phyloP scores from a whole-genome alignment of 495 filamentous ascomycete species.

The Daldinia vernicosa region DNA sequence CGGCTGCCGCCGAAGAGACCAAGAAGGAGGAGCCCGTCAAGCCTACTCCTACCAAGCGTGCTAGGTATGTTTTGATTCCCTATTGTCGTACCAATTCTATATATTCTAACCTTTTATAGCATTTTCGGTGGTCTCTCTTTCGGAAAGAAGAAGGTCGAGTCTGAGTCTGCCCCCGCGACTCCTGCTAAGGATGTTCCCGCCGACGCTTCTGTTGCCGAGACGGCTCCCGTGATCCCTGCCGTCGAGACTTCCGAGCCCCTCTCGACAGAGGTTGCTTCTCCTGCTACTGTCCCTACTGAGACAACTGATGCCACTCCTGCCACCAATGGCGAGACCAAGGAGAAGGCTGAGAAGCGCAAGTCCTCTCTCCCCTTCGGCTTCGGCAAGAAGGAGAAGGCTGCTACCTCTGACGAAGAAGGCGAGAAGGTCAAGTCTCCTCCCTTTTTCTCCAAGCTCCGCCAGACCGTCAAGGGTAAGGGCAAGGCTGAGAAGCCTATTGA shows the following conservation, averaged over 20 bases:
- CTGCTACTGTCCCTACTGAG: constrained; percentile 55
- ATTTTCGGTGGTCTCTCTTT: constrained; percentile 63
- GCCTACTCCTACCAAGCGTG: constrained; percentile 53
- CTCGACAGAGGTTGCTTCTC: constrained; percentile 56
- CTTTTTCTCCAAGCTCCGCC: constrained; percentile 66
- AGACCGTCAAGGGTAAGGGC: constrained; percentile 61
- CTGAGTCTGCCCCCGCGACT: constrained; percentile 48
- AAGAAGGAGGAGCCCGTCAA: constrained; percentile 49
- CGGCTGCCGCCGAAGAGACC: constrained; percentile 47
- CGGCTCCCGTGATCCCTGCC: constrained; percentile 65
- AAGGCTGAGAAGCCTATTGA: constrained; percentile 61
- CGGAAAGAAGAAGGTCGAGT: constrained; percentile 61
- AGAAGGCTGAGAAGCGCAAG: constrained; percentile 67
- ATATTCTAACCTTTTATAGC: constrained; percentile 49
- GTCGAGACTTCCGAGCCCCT: constrained; percentile 65
- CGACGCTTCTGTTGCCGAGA: constrained; percentile 59
- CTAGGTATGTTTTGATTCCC: constrained; percentile 44
- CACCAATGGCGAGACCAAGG: constrained; percentile 62
- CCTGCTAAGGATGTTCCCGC: constrained; percentile 48
- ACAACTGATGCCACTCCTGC: constrained; percentile 53
- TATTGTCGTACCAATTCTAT: background rate
- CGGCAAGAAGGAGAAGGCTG: constrained; percentile 61
- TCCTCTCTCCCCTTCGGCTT: constrained; percentile 64
- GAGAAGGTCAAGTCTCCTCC: constrained; percentile 64
- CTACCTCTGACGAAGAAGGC: constrained; percentile 58